Evolutionary conservation across 192 early-diverging fungal genomes (phyloP), one percentile per base, ranked within the genome.

Genomic region (Rhizophagus sp.): DNA sequence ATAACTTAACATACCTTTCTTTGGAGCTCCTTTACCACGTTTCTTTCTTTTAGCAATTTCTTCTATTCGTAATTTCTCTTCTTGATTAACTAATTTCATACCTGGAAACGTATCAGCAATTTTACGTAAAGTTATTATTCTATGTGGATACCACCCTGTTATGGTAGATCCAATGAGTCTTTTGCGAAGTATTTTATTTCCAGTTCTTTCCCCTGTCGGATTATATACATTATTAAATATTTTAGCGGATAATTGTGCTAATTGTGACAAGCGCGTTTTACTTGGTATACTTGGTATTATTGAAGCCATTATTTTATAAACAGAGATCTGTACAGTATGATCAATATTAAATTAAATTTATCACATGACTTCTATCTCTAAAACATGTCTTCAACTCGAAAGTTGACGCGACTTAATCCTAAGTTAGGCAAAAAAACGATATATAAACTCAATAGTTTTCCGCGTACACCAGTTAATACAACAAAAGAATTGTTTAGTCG

Each of bases 11-110:
- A 24, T 88, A 88, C 88, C 89, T 84, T 94, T 94, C 91, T 93
- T 93, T 49, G 92, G 92, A 17, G 92, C 87, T 50, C 93, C 92
- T 88, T 94, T 94, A 73, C 93, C 93, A 62, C 93, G 90, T 65
- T 88, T 88, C 85, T 88, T 92, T 81, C 87, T 85, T 83, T 87
- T 87, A 3, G 92, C 90, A 78, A 92, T 83, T 65, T 89, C 91
- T 62, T 92, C 92, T 34, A 92, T 82, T 24, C 93, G 90, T 44
- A 87, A 86, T 70, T 93, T 90, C 79, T 94, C 93, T 11, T 86
- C 88, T 30, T 85, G 82, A 82, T 94, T 75, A 25, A 89, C 75
- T 39, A 91, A 78, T 19, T 87, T 82, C 62, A 91, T 80, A 41
- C 87, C 85, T 71, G 90, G 90, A 73, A 82, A 86, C 73, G 85